A percentile compares a stretch with the other conserved stretches of the same genome.
These are phyloP conservation scores for Termitomyces sp. DNA, from an alignment of 1,284 basidiomycete species.

Conservation along the genomic window DNA sequence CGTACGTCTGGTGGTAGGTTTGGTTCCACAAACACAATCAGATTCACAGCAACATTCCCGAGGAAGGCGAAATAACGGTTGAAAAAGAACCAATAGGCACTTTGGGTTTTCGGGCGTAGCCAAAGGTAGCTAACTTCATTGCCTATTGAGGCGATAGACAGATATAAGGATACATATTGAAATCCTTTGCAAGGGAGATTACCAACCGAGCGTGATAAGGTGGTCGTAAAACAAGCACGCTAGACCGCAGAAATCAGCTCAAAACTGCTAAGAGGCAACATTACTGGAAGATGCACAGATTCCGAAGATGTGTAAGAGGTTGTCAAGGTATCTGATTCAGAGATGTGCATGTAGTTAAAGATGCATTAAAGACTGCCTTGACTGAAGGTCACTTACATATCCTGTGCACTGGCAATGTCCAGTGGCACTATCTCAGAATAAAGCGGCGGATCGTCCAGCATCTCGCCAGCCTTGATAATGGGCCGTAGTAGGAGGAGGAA, in stretches of 20 bases:
- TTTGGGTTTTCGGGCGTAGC: conserved; percentile 30
- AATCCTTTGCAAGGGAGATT: neutral
- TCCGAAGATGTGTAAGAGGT: conserved; percentile 27
- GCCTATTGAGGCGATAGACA: conserved; percentile 17
- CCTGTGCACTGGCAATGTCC: neutral
- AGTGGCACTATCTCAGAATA: neutral
- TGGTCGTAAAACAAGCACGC: conserved; percentile 38
- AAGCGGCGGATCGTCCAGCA: conserved; percentile 8
- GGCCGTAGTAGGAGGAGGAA: neutral
- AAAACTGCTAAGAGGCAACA: neutral
- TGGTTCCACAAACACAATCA: conserved; percentile 24
- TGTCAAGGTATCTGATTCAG: conserved; percentile 17
- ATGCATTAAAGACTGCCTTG: neutral
- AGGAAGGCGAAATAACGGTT: conserved; percentile 41
- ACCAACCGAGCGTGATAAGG: conserved; percentile 29
- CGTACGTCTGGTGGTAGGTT: conserved; percentile 22
- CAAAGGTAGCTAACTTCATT: conserved; percentile 38
- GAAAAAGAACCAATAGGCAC: conserved; percentile 38
- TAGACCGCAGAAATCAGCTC: conserved; percentile 11
- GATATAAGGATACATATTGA: neutral
- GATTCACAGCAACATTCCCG: conserved; percentile 29
- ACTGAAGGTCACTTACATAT: neutral
- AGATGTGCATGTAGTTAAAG: neutral
- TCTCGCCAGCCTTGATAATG: neutral
- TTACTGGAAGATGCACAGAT: conserved; percentile 19